Base-by-base conservation (phyloP, 306 rosid species). In the Rosa persica region DNA sequence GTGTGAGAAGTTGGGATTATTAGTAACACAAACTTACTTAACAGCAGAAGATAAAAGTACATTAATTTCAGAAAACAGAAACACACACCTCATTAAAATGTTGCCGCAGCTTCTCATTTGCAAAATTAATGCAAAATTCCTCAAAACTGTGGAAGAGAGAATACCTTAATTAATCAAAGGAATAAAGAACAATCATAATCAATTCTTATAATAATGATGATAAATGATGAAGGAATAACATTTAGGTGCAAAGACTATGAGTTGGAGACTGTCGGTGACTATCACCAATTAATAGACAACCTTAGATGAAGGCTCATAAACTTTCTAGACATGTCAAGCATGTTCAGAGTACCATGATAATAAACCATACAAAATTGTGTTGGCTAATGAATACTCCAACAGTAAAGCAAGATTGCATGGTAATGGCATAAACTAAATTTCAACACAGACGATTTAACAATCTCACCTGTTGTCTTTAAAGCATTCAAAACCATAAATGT, bases 101-200 rank as follows among this genome's bases (percentile, higher is more conserved):
- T 82, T 95, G 98, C 84, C 91, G 99, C 76, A 95, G 96, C 93
- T 95, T 95, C 90, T 95, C 99, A 67, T 95, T 95, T 46, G 99
- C 99, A 90, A 95, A 95, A 69, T 95, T 95, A 76, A 95, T 95
- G 89, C 98, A 95, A 84, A 95, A 95, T 85, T 95, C 98, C 94
- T 95, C 99, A 83, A 95, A 95, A 89, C 99, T 95, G 89, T 70
- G 52, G 77, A 70, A 85, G 57, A 72, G 27, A 66, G 36, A n/a
- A 76, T 54, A 78, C 47, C 78, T 71, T 38, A 79, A 72, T 67
- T 47, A 77, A 73, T 80, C 58, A 61, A 65, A 80, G 12, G 51
- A 49, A 10, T 40, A 70, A 67, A 48, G 30, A 72, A 75, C 64
- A 44, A 60, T 12, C 69, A 57, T 30, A 68, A 40, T 62, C 25